Conservation (phyloP, 2,329 filamentous ascomycete species). For the Ceratocystis harringtonii region DNA sequence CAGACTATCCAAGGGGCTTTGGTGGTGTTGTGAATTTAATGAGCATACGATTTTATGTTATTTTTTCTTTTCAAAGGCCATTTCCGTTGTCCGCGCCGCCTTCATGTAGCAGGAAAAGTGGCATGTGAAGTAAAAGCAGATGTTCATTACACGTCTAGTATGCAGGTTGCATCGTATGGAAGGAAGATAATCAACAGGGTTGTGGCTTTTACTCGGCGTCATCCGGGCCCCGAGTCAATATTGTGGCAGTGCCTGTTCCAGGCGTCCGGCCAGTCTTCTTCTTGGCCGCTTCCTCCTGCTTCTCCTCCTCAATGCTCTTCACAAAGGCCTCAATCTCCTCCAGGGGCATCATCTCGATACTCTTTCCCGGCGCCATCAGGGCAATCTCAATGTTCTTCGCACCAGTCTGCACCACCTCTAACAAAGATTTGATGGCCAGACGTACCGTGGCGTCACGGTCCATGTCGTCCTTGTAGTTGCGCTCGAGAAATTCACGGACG, state of each 20-base stretch:
- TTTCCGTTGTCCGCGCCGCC: too few relatives aligned
- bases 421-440: conserved; percentile 90
- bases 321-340: conserved; percentile 96
- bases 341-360: conserved; percentile 81
- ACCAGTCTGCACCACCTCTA: conserved; percentile 96
- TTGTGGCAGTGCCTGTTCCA: conserved; percentile 55
- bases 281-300: conserved; percentile 95
- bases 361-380: conserved; percentile 86
- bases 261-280: conserved; percentile 74
- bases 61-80: too few relatives aligned
- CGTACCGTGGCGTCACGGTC: conserved; percentile 91
- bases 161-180: conserved; percentile 19
- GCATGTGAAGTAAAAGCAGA: not conserved
- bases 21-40: conserved; percentile 5
- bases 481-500: conserved; percentile 93
- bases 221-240: conserved; percentile 49
- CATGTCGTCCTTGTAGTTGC: conserved; percentile 98
- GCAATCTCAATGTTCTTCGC: conserved; percentile 99
- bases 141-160: conserved; percentile 16
- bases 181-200: not conserved
- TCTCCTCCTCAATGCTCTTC: conserved; percentile 98
- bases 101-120: not conserved
- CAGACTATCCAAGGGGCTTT: not conserved
- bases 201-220: conserved; percentile 19
- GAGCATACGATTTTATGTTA: conserved; percentile 9